Evolutionary conservation across 164 flowering plant genomes (phyloP), one percentile per base, ranked within the genome.

Genomic region (Sedum album): DNA sequence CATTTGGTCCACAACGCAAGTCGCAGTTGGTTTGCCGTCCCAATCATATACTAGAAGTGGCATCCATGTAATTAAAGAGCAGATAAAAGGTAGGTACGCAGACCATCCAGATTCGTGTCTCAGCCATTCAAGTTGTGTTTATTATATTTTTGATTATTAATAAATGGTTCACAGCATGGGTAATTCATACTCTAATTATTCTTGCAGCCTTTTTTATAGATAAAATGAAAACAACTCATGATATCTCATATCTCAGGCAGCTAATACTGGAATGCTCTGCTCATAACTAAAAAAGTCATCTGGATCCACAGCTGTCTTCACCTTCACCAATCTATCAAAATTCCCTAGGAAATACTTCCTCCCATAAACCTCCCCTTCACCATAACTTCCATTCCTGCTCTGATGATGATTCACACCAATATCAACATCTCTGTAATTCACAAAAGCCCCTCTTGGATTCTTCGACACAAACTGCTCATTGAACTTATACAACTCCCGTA

Each of bases 371-470:
- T 39, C 41, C 13, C 51, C 73, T 3, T 15, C 46, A 17, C 11
- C 13, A 11, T n/a, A 65, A 18, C 35, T 66, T 14, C 31, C 28
- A 6, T 4, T 15, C 38, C 36, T 28, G 14, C 11, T 31, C 13
- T 23, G 28, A 13, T 30, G 23, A 1, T 21, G 31, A 44, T 69
- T 61, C 5, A 17, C 26, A 17, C 72, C 72, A 0, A 72, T 46
- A 13, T 72, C 78, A 25, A 75, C 69, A 69, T 75, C 78, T 10
- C 74, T 65, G 60, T 68, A 74, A 36, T 74, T 74, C 15, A 74
- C 0, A 60, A 41, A 75, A 2, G 78, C 72, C 15, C 23, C 67
- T 51, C 74, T 66, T 0, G 74, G 78, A 8, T 39, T 28, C 44
- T 53, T 68, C 18, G 70, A 68, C 42, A 68, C 35, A 53, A 33